Conservation (phyloP, 164 flowering plant species). For the Stephania japonica region DNA sequence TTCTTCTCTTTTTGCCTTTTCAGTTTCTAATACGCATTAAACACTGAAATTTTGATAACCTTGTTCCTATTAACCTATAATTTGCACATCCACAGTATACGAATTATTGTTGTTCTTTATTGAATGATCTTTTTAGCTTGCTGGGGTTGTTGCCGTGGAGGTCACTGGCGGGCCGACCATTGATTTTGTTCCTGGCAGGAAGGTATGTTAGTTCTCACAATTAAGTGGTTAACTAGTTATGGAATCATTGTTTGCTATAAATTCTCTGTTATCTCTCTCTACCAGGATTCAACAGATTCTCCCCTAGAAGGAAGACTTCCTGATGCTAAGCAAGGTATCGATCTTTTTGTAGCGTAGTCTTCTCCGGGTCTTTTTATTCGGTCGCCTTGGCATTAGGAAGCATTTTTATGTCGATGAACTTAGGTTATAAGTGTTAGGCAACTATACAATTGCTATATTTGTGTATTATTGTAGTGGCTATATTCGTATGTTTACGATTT, state of each 20-base stretch:
- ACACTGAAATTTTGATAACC: not conserved
- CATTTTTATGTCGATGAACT: not conserved
- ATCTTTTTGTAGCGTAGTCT: not conserved
- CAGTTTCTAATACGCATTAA: not conserved
- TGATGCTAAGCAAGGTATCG: conserved; percentile 71
- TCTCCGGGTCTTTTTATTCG: not conserved
- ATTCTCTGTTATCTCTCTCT: conserved; percentile 10
- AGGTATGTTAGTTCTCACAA: conserved; percentile 38
- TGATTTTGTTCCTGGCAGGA: conserved; percentile 89
- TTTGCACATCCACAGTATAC: too few species aligned
- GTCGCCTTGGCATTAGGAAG: too few species aligned
- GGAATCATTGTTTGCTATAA: conserved; percentile 2
- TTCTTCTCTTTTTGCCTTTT: not conserved
- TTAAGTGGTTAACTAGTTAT: conserved; percentile 5
- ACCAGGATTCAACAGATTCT: conserved; percentile 67
- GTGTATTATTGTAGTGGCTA: too few species aligned
- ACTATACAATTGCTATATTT: too few species aligned
- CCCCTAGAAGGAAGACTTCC: conserved; percentile 88
- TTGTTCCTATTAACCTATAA: too few species aligned
- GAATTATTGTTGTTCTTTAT: not conserved
- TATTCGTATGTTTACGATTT: too few species aligned
- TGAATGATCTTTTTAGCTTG: conserved; percentile 52
- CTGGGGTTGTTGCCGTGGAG: conserved; percentile 97
- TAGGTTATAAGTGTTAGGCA: too few species aligned
- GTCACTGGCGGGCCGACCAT: conserved; percentile 92